phyloP scores from a whole-genome alignment of 192 early-diverging fungal species.

The Linnemannia schmuckeri region DNA sequence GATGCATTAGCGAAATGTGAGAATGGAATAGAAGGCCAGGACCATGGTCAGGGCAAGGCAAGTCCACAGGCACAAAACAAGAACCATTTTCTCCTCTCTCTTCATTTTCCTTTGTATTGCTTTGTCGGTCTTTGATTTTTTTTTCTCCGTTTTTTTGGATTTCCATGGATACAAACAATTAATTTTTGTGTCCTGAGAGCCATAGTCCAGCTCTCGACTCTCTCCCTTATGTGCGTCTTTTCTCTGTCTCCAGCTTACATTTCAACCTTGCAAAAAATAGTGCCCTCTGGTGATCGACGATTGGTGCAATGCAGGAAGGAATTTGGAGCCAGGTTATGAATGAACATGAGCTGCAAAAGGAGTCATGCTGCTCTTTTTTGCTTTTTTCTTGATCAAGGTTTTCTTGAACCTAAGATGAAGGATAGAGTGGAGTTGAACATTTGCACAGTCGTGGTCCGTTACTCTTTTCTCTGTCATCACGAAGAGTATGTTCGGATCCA shows the following conservation, averaged over 20 bases:
- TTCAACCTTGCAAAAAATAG: slow-evolving; percentile 6
- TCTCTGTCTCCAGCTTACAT: neutral
- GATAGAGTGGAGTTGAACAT: neutral
- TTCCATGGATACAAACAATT: neutral
- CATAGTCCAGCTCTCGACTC: neutral
- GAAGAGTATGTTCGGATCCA: too few species aligned
- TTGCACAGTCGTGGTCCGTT: neutral
- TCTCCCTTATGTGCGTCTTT: neutral
- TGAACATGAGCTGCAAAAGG: neutral
- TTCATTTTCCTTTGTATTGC: neutral
- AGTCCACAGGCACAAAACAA: neutral
- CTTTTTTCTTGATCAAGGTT: slow-evolving; percentile 3
- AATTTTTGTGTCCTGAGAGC: too few species aligned
- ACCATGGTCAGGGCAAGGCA: neutral
- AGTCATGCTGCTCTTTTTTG: neutral
- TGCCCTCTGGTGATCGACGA: neutral
- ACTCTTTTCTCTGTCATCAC: neutral
- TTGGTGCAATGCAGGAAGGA: neutral
- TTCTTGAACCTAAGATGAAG: neutral
- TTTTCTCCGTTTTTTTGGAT: neutral
- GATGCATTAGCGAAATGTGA: neutral
- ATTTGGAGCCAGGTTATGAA: neutral
- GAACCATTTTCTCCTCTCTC: neutral
- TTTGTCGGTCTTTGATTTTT: neutral
- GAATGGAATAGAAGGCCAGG: neutral